Base-by-base conservation (phyloP, 371 early-diverging fungal species). In the Mortierella polycephala region DNA sequence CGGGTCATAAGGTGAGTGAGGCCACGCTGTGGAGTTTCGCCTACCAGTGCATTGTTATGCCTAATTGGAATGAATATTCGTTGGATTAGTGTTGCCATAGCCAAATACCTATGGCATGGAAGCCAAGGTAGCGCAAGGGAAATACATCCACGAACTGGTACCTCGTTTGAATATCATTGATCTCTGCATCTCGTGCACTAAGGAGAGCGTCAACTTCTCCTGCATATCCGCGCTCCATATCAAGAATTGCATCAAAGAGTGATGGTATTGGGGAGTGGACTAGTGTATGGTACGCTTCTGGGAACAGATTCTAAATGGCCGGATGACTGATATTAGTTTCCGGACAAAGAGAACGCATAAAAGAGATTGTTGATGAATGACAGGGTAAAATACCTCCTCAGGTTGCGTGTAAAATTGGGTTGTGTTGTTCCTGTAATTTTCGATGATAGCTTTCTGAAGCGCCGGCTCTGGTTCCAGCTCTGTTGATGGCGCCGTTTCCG, bases 271-370 rank as follows among this genome's bases (percentile, higher is more conserved):
- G 86, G 16, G 91, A 90, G 62, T 89, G 88, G 16, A 91, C 86
- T 18, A 93, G 74, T 4, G 92, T 88, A 56, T 91, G 86, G 75
- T 89, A 92, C 4, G 93, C 93, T 69, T 89, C 87, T 45, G 91
- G 89, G 74, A 92, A 93, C 49, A 86, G 81, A 62, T 90, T 89
- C 90, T 90, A 40, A 7, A 11, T 18, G 20, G 9, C 21, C 20
- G 9, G 4, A 45, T 21, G 5, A 46, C 9, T 9, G 8, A n/a
- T 8, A 14, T 45, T 21, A 47, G 45, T 23, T 18, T 23, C 30
- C 39, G 12, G 42, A 18, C 41, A 45, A 11, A 30, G 41, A 13
- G n/a, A 47, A 12, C 12, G 39, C 7, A 66, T 9, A 44, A 18
- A 21, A 40, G 50, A 14, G 52, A 50, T 37, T 23, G 30, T 54